Conservation (phyloP, 164 flowering plant species). For the Pachysandra terminalis region DNA sequence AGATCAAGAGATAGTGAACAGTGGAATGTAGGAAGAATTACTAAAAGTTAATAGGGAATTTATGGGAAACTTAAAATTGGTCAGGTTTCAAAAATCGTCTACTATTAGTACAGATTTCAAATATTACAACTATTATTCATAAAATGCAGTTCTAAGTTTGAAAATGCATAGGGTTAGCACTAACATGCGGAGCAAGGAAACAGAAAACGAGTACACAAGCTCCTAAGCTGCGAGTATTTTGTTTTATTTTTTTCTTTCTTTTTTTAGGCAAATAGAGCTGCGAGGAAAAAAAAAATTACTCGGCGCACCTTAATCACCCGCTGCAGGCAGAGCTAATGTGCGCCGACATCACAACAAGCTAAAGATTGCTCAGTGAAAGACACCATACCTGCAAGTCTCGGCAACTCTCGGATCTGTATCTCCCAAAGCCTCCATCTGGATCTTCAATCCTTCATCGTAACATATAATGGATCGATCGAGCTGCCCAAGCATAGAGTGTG, state of each 20-base stretch:
- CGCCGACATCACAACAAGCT: neutral
- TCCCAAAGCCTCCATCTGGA: slow-evolving; percentile 10
- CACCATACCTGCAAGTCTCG: slow-evolving; percentile 10
- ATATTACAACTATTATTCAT: too few relatives aligned
- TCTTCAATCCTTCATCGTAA: slow-evolving; percentile 5
- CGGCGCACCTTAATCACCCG: neutral
- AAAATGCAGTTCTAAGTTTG: neutral
- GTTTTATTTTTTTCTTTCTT: neutral
- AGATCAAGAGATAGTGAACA: too few relatives aligned
- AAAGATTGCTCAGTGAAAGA: neutral
- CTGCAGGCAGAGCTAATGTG: neutral
- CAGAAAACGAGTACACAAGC: too few relatives aligned
- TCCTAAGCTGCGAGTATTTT: too few relatives aligned
- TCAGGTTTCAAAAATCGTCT: too few relatives aligned
- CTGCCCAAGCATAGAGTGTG: slow-evolving; percentile 6
- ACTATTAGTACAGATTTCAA: too few relatives aligned
- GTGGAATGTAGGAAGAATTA: too few relatives aligned
- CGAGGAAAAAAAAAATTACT: neutral
- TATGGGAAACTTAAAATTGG: too few relatives aligned
- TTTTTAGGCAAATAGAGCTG: neutral
- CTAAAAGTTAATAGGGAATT: too few relatives aligned
- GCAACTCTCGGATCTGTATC: slow-evolving; percentile 11
- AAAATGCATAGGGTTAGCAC: neutral
- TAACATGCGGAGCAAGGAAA: neutral
- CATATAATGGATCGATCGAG: neutral